Evolutionary conservation across 2,329 filamentous ascomycete genomes (phyloP).

Genomic region (Pseudogymnoascus sp.): DNA sequence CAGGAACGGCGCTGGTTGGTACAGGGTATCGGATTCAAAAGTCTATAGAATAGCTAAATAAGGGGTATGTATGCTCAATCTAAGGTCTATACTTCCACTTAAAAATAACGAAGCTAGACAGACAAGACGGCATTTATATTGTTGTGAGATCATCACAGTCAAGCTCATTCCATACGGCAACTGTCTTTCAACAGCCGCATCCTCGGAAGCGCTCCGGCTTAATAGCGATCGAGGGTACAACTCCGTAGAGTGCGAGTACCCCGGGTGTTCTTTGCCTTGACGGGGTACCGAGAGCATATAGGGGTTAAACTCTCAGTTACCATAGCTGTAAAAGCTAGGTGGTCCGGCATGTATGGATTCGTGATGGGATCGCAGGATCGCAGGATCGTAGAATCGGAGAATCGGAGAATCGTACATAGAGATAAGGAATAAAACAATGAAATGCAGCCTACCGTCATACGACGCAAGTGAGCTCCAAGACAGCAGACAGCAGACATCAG

Average conservation of each 20-base stretch:
- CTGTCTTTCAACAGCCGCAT: slow-evolving; percentile 67
- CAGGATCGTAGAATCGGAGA: not conserved
- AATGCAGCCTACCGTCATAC: slow-evolving; percentile 7
- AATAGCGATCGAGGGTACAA: slow-evolving; percentile 66
- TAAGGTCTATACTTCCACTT: slow-evolving; percentile 11
- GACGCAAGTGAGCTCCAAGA: not conserved
- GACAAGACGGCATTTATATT: slow-evolving; percentile 7
- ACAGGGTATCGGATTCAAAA: slow-evolving; percentile 6
- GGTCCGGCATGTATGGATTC: slow-evolving; percentile 17
- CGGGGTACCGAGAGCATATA: slow-evolving; percentile 75
- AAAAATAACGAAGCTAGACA: slow-evolving; percentile 3
- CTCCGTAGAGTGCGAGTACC: slow-evolving; percentile 21
- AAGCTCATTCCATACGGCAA: slow-evolving; percentile 85
- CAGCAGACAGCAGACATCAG: not conserved
- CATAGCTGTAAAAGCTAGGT: slow-evolving; percentile 30
- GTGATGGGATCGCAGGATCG: not conserved
- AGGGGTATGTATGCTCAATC: slow-evolving; percentile 27
- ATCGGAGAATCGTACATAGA: not conserved
- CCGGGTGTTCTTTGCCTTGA: slow-evolving; percentile 70
- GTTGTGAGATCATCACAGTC: slow-evolving; percentile 58
- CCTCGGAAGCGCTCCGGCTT: slow-evolving; percentile 97
- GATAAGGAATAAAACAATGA: not conserved
- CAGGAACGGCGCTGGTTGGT: not conserved
- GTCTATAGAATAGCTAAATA: not conserved
- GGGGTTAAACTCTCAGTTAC: slow-evolving; percentile 53